Evolutionary conservation across 106 monocot genomes (phyloP), one percentile per base, ranked within the genome.

Genomic region (Vanilla planifolia): DNA sequence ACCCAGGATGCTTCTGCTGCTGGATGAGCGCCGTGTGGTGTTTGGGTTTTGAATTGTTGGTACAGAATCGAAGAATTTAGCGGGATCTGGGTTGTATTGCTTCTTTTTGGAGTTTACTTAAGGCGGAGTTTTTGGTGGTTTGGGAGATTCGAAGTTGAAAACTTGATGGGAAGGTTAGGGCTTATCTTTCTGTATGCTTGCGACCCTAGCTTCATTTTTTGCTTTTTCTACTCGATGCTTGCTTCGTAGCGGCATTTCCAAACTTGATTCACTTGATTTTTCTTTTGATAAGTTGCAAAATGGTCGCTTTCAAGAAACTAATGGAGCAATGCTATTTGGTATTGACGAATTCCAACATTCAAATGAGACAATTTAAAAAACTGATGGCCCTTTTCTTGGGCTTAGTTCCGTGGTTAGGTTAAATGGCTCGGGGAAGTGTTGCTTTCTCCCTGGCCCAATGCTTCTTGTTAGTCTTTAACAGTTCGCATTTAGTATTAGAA

Each of bases 301-400:
- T 25, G 9, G 50, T 50, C 50, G 50, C 23, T 50, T 10, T 50
- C 25, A 50, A 25, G 50, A 21, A 50, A 50, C 26, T 50, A 50
- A n/a, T n/a, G 1, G 1, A 10, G 24, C 50, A 11, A 3, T 50
- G 8, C 25, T 24, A 26, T 26, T 50, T 20, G 24, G 50, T 50
- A 11, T 50, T 24, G 50, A 50, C 11, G 24, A 50, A 50, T 24
- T 3, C 26, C 50, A 7, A 25, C 10, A 17, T 50, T 50, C 26
- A 25, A 50, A 50, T 50, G 9, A 5, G 6, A 24, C 50, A 24
- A 9, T 23, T 26, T 50, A 21, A 2, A 25, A 50, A 24, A 21
- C 24, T 23, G 50, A 3, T 10, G 20, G 24, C 1, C 50, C 24
- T 8, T 24, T 2, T 24, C 25, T 25, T 7, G 50, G 50, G 19